Base-by-base conservation (phyloP, 495 filamentous ascomycete species). In the Aspergillus ostianus region DNA sequence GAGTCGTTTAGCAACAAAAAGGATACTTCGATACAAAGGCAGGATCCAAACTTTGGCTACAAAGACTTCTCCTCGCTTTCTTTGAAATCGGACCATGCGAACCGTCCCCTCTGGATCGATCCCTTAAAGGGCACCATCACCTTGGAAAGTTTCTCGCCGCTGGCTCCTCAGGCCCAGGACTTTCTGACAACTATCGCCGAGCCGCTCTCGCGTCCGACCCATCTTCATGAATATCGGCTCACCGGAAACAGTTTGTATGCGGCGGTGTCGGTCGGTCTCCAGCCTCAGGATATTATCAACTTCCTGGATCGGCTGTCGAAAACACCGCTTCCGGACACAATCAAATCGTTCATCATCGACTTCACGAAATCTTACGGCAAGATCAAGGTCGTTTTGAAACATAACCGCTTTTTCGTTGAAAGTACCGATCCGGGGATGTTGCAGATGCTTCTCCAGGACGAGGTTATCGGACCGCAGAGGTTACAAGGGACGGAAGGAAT, bases 171-270 rank as follows among this genome's bases (percentile, higher is more conserved):
- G 67, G 94, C 92, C 3, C 90, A 96, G 63, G 92, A 96, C 70
- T 97, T 98, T 73, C 79, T 98, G 57, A 95, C 93, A 53, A 96
- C 93, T 47, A 91, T 98, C 65, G 92, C 93, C 44, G 94, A 98
- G 75, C 94, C 94, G 47, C 77, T 91, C 61, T 96, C 92, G 23
- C 85, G 94, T 41, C 93, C 94, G 47, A 85, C 82, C 10, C 91
- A 89, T 67, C 79, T 98, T 13, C 95, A 98, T 71, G 94, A 98
- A 73, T 99, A 98, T 75, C 82, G 85, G 32, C 80, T 99, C 67
- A 98, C 92, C 0, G 82, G 89, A 6, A 92, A 98, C 71, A 96
- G 91, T 71, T 79, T 98, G 29, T 97, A 97, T 72, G 93, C 94
- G 2, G 95, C 94, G 26, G 91, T 97, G 3, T 96, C 92, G 10